These are phyloP conservation scores for Taphrina confusa DNA, from an alignment of 1,139 yeast species.

Conservation along the genomic window DNA sequence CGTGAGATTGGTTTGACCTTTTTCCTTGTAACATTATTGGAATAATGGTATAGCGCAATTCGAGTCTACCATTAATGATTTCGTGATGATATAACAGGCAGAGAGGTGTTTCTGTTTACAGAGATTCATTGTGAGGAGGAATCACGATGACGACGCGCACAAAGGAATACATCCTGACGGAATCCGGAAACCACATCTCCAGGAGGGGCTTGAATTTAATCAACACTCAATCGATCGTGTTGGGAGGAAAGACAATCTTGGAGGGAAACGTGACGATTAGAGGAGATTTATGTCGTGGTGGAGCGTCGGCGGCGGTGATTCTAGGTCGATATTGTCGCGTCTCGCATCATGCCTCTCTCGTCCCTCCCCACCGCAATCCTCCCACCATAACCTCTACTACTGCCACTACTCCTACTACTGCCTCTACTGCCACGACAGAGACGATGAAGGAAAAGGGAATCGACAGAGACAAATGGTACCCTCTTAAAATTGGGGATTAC, in stretches of 20 bases:
- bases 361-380: conserved; percentile 37
- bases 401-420: conserved; percentile 18
- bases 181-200: conserved; percentile 61
- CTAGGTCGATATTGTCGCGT: conserved; percentile 46
- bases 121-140: not conserved
- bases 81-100: too few relatives aligned
- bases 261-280: conserved; percentile 33
- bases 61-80: too few relatives aligned
- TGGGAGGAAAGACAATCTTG: conserved; percentile 49
- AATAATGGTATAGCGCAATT: too few relatives aligned
- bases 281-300: conserved; percentile 23
- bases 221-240: conserved; percentile 51
- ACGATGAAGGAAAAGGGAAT: conserved; percentile 15
- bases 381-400: conserved; percentile 6
- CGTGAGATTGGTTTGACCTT: too few relatives aligned
- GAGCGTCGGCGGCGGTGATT: conserved; percentile 34
- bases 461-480: conserved; percentile 42
- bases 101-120: too few relatives aligned
- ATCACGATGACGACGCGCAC: conserved; percentile 6
- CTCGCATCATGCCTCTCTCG: conserved; percentile 50
- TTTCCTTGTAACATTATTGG: too few relatives aligned
- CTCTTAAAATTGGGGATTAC: conserved; percentile 60
- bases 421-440: conserved; percentile 13
- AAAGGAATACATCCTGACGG: conserved; percentile 47
- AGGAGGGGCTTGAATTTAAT: conserved; percentile 51